Evolutionary conservation across 371 early-diverging fungal species (phyloP).

Genomic region (Lichtheimia hyalospora): DNA sequence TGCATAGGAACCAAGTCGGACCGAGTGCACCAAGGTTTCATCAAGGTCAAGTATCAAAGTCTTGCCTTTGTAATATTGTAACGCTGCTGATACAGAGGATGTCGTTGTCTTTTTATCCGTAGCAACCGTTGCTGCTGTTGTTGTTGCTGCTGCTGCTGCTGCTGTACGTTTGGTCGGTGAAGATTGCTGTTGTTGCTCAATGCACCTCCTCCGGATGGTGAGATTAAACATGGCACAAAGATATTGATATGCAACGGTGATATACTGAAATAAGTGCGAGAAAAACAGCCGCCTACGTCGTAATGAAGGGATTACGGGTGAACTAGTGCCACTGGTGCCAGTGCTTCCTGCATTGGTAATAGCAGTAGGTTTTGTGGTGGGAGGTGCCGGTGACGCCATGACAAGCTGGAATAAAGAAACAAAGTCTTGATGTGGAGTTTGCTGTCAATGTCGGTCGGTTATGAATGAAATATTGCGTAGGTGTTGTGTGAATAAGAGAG

Average conservation of each 20-base stretch:
- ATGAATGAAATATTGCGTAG: too few relatives aligned
- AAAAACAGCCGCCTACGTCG: constrained; percentile 16
- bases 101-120: background rate
- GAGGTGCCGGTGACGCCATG: background rate
- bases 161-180: background rate
- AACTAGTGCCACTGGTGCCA: too few relatives aligned
- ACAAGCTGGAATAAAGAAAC: background rate
- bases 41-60: constrained; percentile 96
- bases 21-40: constrained; percentile 95
- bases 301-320: constrained; percentile 6
- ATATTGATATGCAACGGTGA: constrained; percentile 21
- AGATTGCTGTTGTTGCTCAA: constrained; percentile 10
- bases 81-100: constrained; percentile 6
- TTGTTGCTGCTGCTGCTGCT: background rate
- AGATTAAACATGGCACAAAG: constrained; percentile 13
- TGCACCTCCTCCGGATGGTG: constrained; percentile 13
- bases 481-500: too few relatives aligned
- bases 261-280: constrained; percentile 17
- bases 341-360: too few relatives aligned
- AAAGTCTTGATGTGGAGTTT: too few relatives aligned
- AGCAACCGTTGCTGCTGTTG: constrained; percentile 8
- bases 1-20: constrained; percentile 33
- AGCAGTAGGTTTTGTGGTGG: background rate
- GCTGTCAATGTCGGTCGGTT: too few relatives aligned
- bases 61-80: constrained; percentile 59